These are phyloP conservation scores for Sphaceloma murrayae DNA, from an alignment of 2,329 filamentous ascomycete species.

Conservation along the genomic window DNA sequence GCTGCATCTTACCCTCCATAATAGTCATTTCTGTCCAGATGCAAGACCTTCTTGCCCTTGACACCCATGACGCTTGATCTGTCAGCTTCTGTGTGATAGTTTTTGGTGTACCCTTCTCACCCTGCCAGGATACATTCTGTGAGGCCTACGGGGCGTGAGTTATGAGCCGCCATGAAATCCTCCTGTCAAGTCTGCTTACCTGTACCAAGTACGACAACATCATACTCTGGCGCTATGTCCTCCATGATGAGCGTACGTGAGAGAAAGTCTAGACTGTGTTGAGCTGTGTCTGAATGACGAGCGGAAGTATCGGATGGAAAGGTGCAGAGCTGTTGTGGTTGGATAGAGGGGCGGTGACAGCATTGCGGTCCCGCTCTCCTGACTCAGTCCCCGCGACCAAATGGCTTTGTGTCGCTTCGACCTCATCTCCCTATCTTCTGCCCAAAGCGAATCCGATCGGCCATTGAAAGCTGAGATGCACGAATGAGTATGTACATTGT, in stretches of 20 bases:
- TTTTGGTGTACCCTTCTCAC: too few species aligned
- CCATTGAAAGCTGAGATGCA: background rate
- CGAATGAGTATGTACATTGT: background rate
- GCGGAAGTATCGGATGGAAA: background rate
- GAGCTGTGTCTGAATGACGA: background rate
- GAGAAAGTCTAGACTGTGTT: background rate
- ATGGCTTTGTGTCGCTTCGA: conserved; percentile 9
- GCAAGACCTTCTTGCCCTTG: conserved; percentile 97
- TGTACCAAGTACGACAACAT: conserved; percentile 96
- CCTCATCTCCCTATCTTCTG: background rate
- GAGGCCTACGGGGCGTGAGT: conserved; percentile 53
- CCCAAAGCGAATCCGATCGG: background rate
- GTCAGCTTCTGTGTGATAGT: too few species aligned
- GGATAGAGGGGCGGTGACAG: conserved; percentile 15
- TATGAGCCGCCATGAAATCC: too few species aligned
- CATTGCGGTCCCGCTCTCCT: conserved; percentile 12
- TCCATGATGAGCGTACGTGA: conserved; percentile 64
- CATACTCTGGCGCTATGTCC: conserved; percentile 96
- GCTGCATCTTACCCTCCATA: conserved; percentile 71
- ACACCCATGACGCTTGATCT: conserved; percentile 74
- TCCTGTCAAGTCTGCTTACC: conserved; percentile 49
- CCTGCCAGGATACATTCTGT: conserved; percentile 98
- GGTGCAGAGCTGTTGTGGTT: conserved; percentile 6
- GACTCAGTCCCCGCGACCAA: conserved; percentile 7
- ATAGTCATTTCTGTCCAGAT: conserved; percentile 97